Evolutionary conservation across 768 basidiomycete species (phyloP), one percentile per base, ranked within the genome.

Genomic region (Trametes elegans): DNA sequence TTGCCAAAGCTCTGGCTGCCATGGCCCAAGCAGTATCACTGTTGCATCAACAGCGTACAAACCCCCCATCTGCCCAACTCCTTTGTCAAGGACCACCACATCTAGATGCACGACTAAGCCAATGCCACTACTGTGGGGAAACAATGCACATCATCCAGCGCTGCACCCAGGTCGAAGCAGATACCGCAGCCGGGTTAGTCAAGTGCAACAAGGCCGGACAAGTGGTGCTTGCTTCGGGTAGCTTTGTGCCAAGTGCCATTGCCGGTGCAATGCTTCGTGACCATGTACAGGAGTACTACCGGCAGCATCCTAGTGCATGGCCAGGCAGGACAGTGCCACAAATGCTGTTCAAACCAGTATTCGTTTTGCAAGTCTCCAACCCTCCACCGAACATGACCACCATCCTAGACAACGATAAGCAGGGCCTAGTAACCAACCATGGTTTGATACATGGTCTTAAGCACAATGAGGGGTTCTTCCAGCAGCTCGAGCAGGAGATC

Each of bases 161-260:
- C 18, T 68, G 68, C 51, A 45, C 54, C 0, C 43, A 47, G 1
- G 67, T 68, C 41, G 49, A 55, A 7, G 42, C 43, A 2, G 53
- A 59, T 19, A 48, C 35, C 5, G 1, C 24, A 5, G 42, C 59
- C 0, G 64, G 65, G 1, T 61, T 65, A 7, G 53, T 60, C 23
- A 62, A 54, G 19, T 60, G 65, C 3, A 67, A 71, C 41, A 45
- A 55, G 4, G 57, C 63, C 4, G 62, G 58, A 0, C 63, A 65
- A 14, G 64, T 71, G 0, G 62, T 66, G 0, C 59, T 71, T 4
- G 56, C 63, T 0, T 56, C 55, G 3, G 68, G 70, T 3, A 46
- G 59, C 2, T 66, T 62, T 29, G 61, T 68, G 1, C 68, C 67
- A 0, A 53, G 57, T 4, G 19, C 44, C 13, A 57, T 59, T 18